A percentile compares a stretch with the other conserved stretches of the same genome.
phyloP scores from a whole-genome alignment of 441 rosid genomes.

The Adansonia madagascariensis region DNA sequence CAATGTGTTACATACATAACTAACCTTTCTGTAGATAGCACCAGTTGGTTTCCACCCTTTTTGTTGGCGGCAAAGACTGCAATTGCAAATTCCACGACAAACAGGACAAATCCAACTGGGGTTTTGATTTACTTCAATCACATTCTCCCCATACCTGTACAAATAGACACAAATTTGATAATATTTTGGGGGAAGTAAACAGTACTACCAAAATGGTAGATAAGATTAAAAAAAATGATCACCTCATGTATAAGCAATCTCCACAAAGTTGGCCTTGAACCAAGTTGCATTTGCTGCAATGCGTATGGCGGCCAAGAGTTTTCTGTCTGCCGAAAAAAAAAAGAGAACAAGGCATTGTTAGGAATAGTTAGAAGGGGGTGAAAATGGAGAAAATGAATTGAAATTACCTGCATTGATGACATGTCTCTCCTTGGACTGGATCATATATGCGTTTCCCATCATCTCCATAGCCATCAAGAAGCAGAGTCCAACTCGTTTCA shows the following conservation, averaged over 20 bases:
- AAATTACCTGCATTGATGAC: slow-evolving; percentile 36
- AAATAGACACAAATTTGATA: background rate
- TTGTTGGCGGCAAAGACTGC: slow-evolving; percentile 30
- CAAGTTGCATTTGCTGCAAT: slow-evolving; percentile 29
- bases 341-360: background rate
- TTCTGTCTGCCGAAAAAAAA: slow-evolving; percentile 26
- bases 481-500: slow-evolving; percentile 14
- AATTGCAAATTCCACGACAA: slow-evolving; percentile 37
- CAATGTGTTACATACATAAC: background rate
- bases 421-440: slow-evolving; percentile 11
- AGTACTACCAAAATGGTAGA: background rate
- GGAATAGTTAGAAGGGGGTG: background rate
- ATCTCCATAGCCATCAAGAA: slow-evolving; percentile 30
- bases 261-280: slow-evolving; percentile 35
- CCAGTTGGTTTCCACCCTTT: slow-evolving; percentile 32
- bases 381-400: background rate
- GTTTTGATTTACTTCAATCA: slow-evolving; percentile 31
- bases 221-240: background rate
- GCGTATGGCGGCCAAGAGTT: slow-evolving; percentile 30
- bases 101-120: slow-evolving; percentile 34
- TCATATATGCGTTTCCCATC: slow-evolving; percentile 29
- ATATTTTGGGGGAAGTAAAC: background rate
- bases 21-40: slow-evolving; percentile 32
- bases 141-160: slow-evolving; percentile 36
- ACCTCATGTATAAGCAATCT: slow-evolving; percentile 34